Evolutionary conservation across 1,284 basidiomycete species (phyloP).

Genomic region (Athelia sp.): DNA sequence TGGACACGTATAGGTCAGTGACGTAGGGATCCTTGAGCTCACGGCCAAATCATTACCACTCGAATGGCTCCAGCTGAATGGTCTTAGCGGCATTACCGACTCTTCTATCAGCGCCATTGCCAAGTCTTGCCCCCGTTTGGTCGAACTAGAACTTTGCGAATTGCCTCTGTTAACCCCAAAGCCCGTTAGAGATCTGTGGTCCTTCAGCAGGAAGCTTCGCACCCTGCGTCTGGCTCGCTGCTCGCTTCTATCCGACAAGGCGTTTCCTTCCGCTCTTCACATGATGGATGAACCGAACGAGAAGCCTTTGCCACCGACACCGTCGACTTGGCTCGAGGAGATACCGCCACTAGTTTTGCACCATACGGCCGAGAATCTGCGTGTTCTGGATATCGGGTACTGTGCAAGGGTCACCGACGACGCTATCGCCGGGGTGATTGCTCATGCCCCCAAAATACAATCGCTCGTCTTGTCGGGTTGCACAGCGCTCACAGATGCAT

Average conservation of each 20-base stretch:
- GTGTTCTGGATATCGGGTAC: conserved; percentile 73
- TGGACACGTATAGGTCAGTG: conserved; percentile 47
- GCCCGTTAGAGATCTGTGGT: conserved; percentile 80
- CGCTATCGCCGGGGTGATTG: conserved; percentile 74
- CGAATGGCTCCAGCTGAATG: conserved; percentile 70
- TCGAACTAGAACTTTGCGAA: conserved; percentile 79
- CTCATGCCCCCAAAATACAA: conserved; percentile 77
- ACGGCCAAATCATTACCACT: conserved; percentile 64
- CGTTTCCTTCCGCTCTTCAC: conserved; percentile 60
- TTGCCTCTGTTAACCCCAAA: conserved; percentile 70
- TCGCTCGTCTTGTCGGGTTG: conserved; percentile 83
- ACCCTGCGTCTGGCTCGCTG: conserved; percentile 74
- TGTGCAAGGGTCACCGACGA: conserved; percentile 74
- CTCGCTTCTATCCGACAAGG: conserved; percentile 67
- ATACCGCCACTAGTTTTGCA: conserved; percentile 56
- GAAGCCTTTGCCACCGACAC: conserved; percentile 48
- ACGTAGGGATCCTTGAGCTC: conserved; percentile 68
- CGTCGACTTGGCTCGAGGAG: conserved; percentile 51
- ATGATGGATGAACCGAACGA: conserved; percentile 23
- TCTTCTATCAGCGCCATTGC: conserved; percentile 70
- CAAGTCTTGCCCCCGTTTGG: conserved; percentile 69
- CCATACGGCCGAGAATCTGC: conserved; percentile 65
- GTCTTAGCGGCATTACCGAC: conserved; percentile 69
- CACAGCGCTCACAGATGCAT: conserved; percentile 69
- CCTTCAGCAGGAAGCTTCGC: conserved; percentile 70